These are phyloP conservation scores for Cladosporium halotolerans DNA, from an alignment of 2,329 filamentous ascomycete species.

Conservation along the genomic window DNA sequence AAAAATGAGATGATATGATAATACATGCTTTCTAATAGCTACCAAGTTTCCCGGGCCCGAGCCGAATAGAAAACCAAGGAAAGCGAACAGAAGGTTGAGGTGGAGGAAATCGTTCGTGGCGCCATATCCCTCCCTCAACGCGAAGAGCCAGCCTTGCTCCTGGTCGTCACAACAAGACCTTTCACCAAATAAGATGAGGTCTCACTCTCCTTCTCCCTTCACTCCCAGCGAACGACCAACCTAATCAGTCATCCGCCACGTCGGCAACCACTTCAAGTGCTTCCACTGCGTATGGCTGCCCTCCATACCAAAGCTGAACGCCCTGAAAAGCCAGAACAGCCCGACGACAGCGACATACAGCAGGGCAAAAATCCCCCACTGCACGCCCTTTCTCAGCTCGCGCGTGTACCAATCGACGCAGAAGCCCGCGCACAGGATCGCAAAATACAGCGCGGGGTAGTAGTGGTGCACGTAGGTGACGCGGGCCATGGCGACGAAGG, in stretches of 20 bases:
- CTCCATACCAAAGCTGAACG: conserved; percentile 93
- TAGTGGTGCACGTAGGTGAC: conserved; percentile 99
- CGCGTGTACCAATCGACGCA: conserved; percentile 75
- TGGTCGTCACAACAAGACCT: too few relatives aligned
- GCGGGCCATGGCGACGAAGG: conserved; percentile 95
- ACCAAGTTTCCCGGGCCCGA: too few relatives aligned
- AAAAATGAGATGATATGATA: too few relatives aligned
- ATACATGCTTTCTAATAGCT: too few relatives aligned
- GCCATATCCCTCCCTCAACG: too few relatives aligned
- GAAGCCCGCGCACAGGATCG: conserved; percentile 85
- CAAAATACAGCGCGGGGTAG: conserved; percentile 96
- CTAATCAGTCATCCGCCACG: conserved; percentile 74
- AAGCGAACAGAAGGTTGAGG: too few relatives aligned
- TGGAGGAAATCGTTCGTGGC: too few relatives aligned
- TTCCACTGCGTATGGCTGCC: conserved; percentile 76
- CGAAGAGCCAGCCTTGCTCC: too few relatives aligned
- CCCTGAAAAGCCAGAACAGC: conserved; percentile 84
- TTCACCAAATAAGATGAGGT: too few relatives aligned
- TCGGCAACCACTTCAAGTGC: conserved; percentile 89
- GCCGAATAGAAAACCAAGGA: too few relatives aligned
- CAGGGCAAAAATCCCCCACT: conserved; percentile 63
- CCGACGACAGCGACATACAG: conserved; percentile 71
- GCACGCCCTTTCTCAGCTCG: conserved; percentile 56
- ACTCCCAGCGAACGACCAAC: too few relatives aligned
- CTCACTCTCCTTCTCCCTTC: too few relatives aligned